A percentile compares a stretch with the other conserved stretches of the same genome.
Conservation (phyloP, 768 basidiomycete genomes). For the Leccinum aurantiacum region DNA sequence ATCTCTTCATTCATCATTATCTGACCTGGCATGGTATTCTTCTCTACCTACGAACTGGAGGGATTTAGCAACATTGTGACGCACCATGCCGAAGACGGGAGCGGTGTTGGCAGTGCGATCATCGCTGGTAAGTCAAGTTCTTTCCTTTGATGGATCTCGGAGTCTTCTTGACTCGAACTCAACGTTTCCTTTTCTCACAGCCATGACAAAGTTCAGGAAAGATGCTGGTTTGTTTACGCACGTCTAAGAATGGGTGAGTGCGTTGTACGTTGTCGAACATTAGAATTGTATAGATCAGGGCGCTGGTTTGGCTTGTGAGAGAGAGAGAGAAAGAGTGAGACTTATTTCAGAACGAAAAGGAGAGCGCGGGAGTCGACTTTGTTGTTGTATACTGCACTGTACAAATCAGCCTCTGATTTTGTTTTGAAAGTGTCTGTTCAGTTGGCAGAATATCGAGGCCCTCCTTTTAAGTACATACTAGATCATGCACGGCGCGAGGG, state of each 20-base stretch:
- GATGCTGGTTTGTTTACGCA: constrained; percentile 58
- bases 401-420: not conserved
- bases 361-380: not conserved
- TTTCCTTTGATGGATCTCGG: not conserved
- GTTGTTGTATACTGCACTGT: constrained; percentile 18
- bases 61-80: constrained; percentile 42
- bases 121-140: constrained; percentile 65
- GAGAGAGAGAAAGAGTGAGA: not conserved
- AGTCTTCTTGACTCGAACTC: constrained; percentile 1
- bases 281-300: not conserved
- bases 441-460: not conserved
- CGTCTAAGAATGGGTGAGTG: constrained; percentile 35
- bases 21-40: not conserved
- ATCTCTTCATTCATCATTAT: not conserved
- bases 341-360: constrained; percentile 5
- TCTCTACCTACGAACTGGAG: constrained; percentile 52
- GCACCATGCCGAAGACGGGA: constrained; percentile 50
- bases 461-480: not conserved
- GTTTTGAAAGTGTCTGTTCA: not conserved
- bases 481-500: not conserved
- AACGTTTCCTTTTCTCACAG: constrained; percentile 37
- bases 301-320: not conserved
- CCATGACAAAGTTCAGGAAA: constrained; percentile 87
- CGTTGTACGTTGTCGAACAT: not conserved
- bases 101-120: constrained; percentile 94